phyloP scores from a whole-genome alignment of 176 grass and related monocot species.

The Dactylis glomerata region DNA sequence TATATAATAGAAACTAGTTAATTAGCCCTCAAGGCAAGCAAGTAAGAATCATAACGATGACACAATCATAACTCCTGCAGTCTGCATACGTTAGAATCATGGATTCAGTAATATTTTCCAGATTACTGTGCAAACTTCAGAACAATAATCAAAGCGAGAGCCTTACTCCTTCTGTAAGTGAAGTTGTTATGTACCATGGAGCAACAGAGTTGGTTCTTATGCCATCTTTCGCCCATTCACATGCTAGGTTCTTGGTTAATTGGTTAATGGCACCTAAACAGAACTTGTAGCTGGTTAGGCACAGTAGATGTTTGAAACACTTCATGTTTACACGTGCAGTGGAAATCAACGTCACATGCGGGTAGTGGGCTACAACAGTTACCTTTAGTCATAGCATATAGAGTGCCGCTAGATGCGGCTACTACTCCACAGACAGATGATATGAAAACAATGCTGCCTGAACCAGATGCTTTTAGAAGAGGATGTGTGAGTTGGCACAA shows the following conservation, averaged over 20 bases:
- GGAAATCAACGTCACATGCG: too few relatives aligned
- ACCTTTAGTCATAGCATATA: too few relatives aligned
- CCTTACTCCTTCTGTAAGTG: constrained; percentile 55
- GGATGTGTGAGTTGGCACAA: constrained; percentile 69
- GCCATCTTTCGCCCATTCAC: constrained; percentile 85
- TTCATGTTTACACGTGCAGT: too few relatives aligned
- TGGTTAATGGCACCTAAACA: constrained; percentile 82
- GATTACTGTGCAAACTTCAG: not conserved
- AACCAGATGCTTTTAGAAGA: constrained; percentile 63
- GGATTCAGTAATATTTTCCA: not conserved
- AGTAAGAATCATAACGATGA: not conserved
- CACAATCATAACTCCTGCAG: not conserved
- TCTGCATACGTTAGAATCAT: not conserved
- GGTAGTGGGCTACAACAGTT: not conserved
- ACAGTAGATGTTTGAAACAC: too few relatives aligned
- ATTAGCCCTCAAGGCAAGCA: not conserved
- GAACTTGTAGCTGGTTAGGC: not conserved
- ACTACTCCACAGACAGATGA: constrained; percentile 47
- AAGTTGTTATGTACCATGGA: constrained; percentile 92
- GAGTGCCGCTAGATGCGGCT: constrained; percentile 5
- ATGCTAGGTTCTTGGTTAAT: constrained; percentile 78
- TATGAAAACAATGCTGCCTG: constrained; percentile 62
- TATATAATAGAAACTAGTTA: not conserved
- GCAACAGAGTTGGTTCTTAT: constrained; percentile 77
- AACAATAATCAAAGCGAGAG: not conserved